Evolutionary conservation across 192 early-diverging fungal genomes (phyloP).

Genomic region (Physocladia obscura): DNA sequence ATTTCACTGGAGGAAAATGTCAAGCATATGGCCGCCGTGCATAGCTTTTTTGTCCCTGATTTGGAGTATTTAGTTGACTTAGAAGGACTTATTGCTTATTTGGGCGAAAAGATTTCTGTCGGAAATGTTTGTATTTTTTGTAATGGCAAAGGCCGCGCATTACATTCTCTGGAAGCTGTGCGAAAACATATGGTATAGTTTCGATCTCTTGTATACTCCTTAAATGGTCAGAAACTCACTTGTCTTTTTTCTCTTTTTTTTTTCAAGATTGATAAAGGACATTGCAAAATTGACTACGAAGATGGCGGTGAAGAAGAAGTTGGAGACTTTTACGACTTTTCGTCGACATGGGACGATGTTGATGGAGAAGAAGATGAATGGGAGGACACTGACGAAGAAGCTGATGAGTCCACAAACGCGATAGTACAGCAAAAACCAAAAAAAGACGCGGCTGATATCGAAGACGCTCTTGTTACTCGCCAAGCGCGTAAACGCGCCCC

Average conservation of each 20-base stretch:
- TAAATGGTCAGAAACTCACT: too few species aligned
- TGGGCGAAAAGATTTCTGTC: slow-evolving; percentile 92
- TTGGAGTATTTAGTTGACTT: slow-evolving; percentile 89
- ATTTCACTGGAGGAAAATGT: slow-evolving; percentile 65
- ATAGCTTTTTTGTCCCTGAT: slow-evolving; percentile 97
- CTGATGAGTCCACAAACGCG: background rate
- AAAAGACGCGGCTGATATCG: too few species aligned
- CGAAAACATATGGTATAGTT: slow-evolving; percentile 80
- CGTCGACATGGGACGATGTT: slow-evolving; percentile 76
- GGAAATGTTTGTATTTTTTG: slow-evolving; percentile 96
- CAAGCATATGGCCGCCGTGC: slow-evolving; percentile 86
- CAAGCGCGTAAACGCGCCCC: slow-evolving; percentile 8
- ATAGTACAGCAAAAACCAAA: background rate
- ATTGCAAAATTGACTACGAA: slow-evolving; percentile 96
- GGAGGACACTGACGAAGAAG: slow-evolving; percentile 35
- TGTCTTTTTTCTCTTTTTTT: background rate
- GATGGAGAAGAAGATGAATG: slow-evolving; percentile 41
- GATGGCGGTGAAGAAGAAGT: slow-evolving; percentile 89
- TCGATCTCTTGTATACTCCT: too few species aligned
- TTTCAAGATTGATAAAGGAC: slow-evolving; percentile 79
- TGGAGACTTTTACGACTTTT: slow-evolving; percentile 95
- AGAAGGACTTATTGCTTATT: slow-evolving; percentile 83
- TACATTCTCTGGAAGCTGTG: slow-evolving; percentile 88
- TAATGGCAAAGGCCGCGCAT: slow-evolving; percentile 82
- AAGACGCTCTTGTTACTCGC: background rate